Evolutionary conservation across 1,284 basidiomycete species (phyloP), one percentile per base, ranked within the genome.

Genomic region (Trametes pubescens): DNA sequence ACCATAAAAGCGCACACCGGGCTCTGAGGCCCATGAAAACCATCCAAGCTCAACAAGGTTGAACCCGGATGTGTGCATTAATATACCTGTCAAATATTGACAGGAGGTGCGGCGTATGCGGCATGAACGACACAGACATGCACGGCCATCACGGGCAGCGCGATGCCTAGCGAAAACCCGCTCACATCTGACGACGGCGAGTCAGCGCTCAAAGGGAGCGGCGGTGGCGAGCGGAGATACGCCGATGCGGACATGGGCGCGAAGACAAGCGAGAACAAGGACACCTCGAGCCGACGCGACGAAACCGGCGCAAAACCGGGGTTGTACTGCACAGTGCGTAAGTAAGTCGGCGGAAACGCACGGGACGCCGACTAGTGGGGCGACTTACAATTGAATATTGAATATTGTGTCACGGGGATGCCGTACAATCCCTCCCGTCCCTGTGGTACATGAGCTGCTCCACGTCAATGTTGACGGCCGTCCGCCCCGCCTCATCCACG

Each of bases 291-390:
- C 59, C 4, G 4, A 32, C 91, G 84, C 73, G 92, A 89, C 53
- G 93, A 80, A 72, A 86, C 89, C 6, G 87, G 85, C 35, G 93
- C 82, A 71, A 92, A 90, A 14, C 90, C 86, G 1, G 92, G 92
- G 34, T 93, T 91, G 69, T 81, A 82, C 89, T 92, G 70, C 48
- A 44, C 16, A 66, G 29, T 32, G 29, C 29, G n/a, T 8, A 32
- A 65, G 37, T 59, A 82, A 11, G 54, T 57, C 35, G 38, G 26
- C 34, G 24, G 21, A 10, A n/a, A 14, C 4, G 8, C 43, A 24
- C 35, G n/a, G 18, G 2, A 11, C 24, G 9, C 11, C 32, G 21
- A 21, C 38, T 49, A 35, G 4, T 34, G 14, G 34, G 46, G 21
- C 35, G n/a, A 63, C 87, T 69, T 71, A 92, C 91, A 54, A n/a